phyloP scores from a whole-genome alignment of 1,139 yeast genomes.

The Blastobotrys persicus region DNA sequence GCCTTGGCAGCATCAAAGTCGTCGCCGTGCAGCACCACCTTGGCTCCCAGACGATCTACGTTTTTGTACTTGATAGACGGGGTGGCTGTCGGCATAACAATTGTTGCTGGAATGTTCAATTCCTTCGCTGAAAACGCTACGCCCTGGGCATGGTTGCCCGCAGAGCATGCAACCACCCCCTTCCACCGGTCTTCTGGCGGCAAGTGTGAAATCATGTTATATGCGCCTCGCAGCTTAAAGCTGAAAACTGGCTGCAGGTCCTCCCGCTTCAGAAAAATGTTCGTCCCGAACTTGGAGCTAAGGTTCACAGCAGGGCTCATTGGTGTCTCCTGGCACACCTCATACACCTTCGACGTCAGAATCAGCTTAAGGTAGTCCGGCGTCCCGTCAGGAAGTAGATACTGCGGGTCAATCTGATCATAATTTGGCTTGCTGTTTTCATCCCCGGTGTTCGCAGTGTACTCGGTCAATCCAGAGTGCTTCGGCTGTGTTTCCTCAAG shows the following conservation, averaged over 20 bases:
- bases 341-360: constrained; percentile 88
- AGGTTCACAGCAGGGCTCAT: constrained; percentile 72
- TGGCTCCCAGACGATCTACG: constrained; percentile 88
- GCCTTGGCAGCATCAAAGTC: constrained; percentile 91
- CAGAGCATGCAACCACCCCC: constrained; percentile 97
- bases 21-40: constrained; percentile 88
- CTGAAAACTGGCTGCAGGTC: constrained; percentile 93
- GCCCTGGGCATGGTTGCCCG: constrained; percentile 99
- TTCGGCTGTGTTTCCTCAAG: constrained; percentile 14
- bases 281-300: constrained; percentile 69
- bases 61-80: constrained; percentile 92
- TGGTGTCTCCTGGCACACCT: constrained; percentile 89
- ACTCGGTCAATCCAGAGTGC: constrained; percentile 23
- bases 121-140: constrained; percentile 89
- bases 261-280: constrained; percentile 79
- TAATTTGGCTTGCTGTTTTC: constrained; percentile 11
- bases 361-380: constrained; percentile 94
- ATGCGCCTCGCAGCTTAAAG: constrained; percentile 95
- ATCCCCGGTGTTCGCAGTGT: constrained; percentile 19
- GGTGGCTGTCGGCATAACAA: constrained; percentile 97
- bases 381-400: constrained; percentile 37
- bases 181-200: constrained; percentile 64
- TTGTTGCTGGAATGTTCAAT: constrained; percentile 86
- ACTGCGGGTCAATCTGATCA: constrained; percentile 22
- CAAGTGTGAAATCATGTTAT: constrained; percentile 90